Base-by-base conservation (phyloP, 2,329 filamentous ascomycete genomes). In the Pyricularia pennisetigena region DNA sequence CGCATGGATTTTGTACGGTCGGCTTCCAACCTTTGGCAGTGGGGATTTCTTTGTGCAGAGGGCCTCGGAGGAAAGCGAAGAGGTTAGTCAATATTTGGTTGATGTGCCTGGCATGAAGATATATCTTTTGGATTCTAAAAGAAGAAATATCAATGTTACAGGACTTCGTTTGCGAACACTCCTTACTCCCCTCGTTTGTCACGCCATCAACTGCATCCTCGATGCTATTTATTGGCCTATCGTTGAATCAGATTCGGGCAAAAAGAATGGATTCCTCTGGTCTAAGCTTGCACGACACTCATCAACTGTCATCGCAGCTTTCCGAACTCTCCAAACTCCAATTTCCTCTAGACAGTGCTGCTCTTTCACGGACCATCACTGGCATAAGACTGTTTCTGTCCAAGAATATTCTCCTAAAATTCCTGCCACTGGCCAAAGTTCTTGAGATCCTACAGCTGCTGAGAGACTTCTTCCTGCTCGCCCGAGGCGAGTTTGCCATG, bases 1-100 rank as follows among this genome's bases (percentile, higher is more conserved):
- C 4, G 91, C 91, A 29, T 99, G 94, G 94, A 84, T 98, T 9
- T 79, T 98, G 16, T 96, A 97, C 76, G 95, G 95, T 5, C 88
- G 90, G 66, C 79, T 97, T 69, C 94, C 94, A 0, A 85, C 84
- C 16, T 89, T 92, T 75, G 93, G 92, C 2, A 85, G 84, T 5
- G 84, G 86, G n/a, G 94, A 98, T 78, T 98, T 98, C 76, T 97
- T 97, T 75, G 87, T 98, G 35, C 85, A 85, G 74, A 82, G 77
- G 71, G 75, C 80, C 9, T 76, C 79, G 14, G 77, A 81, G 12
- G 76, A 76, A 66, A 62, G 69, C 24, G 77, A 80, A 28, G 79
- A 82, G 73, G 81, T 80, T 69, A 73, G 78, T 64, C 66, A 61
- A n/a, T 12, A 57, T 12, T 20, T 10, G 12, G 12, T 41, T 41